These are phyloP conservation scores for Russula abietina DNA, from an alignment of 768 basidiomycete genomes.

Conservation along the genomic window DNA sequence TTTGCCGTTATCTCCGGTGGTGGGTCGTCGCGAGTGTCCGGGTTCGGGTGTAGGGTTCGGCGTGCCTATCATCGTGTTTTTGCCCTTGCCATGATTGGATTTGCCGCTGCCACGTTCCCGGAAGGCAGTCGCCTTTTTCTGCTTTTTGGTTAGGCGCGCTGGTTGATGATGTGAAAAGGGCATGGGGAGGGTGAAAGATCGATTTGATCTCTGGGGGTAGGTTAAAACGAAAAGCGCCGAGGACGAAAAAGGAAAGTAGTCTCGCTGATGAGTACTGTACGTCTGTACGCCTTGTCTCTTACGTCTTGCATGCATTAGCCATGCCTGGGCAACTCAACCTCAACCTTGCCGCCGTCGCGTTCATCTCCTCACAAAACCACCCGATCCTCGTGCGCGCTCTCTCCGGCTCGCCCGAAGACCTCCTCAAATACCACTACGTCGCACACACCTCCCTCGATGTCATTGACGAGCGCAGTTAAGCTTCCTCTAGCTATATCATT, in stretches of 20 bases:
- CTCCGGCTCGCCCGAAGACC: slow-evolving; percentile 47
- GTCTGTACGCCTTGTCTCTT: background rate
- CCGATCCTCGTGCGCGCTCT: slow-evolving; percentile 76
- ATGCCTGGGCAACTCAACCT: slow-evolving; percentile 56
- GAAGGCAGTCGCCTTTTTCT: slow-evolving; percentile 43
- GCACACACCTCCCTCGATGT: slow-evolving; percentile 88
- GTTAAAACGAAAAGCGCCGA: background rate
- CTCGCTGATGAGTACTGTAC: no score
- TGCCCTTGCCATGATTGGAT: slow-evolving; percentile 19
- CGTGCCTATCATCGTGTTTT: slow-evolving; percentile 19
- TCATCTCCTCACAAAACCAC: slow-evolving; percentile 79
- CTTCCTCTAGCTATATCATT: slow-evolving; percentile 2
- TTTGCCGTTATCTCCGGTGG: slow-evolving; percentile 41
- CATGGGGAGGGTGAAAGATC: background rate
- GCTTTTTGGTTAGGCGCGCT: slow-evolving; percentile 41
- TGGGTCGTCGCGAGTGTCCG: background rate
- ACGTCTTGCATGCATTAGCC: background rate
- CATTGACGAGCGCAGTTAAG: slow-evolving; percentile 83
- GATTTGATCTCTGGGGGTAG: background rate
- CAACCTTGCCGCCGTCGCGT: slow-evolving; percentile 75
- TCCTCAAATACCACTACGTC: slow-evolving; percentile 84
- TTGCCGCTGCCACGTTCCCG: slow-evolving; percentile 25
- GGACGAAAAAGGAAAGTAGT: slow-evolving; percentile 1
- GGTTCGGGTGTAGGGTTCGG: background rate
- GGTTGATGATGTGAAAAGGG: slow-evolving; percentile 5